These are phyloP conservation scores for Eutrema salsugineum DNA, from an alignment of 441 rosid species.

Conservation along the genomic window DNA sequence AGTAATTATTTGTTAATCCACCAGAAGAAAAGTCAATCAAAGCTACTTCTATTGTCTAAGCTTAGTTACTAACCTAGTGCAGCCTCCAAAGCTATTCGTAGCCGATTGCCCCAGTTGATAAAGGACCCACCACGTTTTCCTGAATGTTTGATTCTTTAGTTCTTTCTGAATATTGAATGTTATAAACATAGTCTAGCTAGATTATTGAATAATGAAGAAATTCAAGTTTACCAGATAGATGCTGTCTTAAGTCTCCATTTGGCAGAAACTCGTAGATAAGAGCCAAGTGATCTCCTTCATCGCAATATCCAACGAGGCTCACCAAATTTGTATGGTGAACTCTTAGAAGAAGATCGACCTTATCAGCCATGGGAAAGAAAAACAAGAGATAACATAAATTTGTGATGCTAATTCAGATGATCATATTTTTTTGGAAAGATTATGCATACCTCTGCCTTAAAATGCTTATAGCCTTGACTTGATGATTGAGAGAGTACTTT, in stretches of 20 bases:
- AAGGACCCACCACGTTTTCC: constrained; percentile 14
- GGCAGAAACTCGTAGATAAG: constrained; percentile 37
- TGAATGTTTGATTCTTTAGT: not conserved
- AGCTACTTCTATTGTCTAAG: not conserved
- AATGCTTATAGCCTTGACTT: constrained; percentile 25
- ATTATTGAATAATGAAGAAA: not conserved
- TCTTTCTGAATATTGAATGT: not conserved
- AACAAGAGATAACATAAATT: not conserved
- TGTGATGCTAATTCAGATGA: not conserved
- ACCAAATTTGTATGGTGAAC: constrained; percentile 36
- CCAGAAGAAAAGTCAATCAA: not conserved
- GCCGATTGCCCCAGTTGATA: not conserved
- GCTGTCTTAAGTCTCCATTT: not conserved
- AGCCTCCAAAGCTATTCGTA: constrained; percentile 29
- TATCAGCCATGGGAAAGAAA: not conserved
- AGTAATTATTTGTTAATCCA: not conserved
- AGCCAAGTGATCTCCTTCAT: constrained; percentile 25
- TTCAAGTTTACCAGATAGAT: not conserved
- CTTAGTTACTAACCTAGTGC: constrained; percentile 30
- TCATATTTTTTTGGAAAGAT: not conserved
- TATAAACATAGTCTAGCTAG: not conserved
- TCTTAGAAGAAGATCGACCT: constrained; percentile 35
- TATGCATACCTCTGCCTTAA: constrained; percentile 19
- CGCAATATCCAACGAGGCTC: constrained; percentile 29
- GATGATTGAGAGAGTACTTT: constrained; percentile 24